These are phyloP conservation scores for Nakazawaea wyomingensis DNA, from an alignment of 805 yeast genomes.

Conservation along the genomic window DNA sequence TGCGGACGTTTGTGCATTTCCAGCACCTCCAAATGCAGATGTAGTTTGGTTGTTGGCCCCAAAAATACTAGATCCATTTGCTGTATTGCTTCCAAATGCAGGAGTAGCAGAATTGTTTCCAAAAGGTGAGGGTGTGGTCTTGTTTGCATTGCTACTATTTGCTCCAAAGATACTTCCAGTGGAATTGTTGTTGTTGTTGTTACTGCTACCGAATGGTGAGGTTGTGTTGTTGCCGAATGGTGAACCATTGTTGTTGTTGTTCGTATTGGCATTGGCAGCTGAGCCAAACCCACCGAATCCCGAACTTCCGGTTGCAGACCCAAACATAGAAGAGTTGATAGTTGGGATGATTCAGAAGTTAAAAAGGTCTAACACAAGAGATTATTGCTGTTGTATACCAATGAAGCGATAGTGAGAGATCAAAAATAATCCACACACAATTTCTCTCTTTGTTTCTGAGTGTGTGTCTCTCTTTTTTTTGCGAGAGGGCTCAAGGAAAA, in stretches of 20 bases:
- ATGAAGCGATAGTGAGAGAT: no score
- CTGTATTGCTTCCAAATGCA: conserved; percentile 29
- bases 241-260: conserved; percentile 23
- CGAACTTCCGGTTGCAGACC: conserved; percentile 22
- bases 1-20: conserved; percentile 15
- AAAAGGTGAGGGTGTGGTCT: conserved; percentile 16
- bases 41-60: conserved; percentile 26
- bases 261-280: conserved; percentile 17
- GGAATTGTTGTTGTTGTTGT: conserved; percentile 18
- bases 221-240: conserved; percentile 28
- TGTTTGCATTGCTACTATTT: conserved; percentile 10
- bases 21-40: conserved; percentile 35
- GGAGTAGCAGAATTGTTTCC: conserved; percentile 26
- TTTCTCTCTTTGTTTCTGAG: no score
- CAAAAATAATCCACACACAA: background rate
- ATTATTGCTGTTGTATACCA: no score
- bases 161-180: conserved; percentile 25
- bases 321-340: conserved; percentile 36
- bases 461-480: no score
- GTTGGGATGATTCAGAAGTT: background rate
- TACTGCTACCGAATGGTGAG: conserved; percentile 24
- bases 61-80: conserved; percentile 18
- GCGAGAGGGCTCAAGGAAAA: no score
- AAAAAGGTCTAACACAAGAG: background rate
- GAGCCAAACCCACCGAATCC: conserved; percentile 18